A percentile compares a stretch with the other conserved stretches of the same genome.
Conservation (phyloP, 1,284 basidiomycete genomes). For the Trichosporon sp. region DNA sequence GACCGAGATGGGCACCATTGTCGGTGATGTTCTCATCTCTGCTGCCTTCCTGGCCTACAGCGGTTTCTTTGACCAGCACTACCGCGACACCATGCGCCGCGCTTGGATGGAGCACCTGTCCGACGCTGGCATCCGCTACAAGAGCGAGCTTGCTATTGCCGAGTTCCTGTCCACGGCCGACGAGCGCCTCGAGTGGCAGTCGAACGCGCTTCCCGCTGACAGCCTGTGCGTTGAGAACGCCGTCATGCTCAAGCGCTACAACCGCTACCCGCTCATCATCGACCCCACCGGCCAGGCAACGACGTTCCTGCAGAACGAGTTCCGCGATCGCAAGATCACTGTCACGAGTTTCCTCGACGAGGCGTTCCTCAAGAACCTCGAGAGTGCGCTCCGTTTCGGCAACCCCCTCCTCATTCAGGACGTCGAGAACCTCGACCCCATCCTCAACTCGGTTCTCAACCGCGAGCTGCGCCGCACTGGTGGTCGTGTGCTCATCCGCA, state of each 20-base stretch:
- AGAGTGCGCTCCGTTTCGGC: constrained; percentile 97
- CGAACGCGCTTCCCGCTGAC: constrained; percentile 88
- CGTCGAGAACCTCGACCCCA: constrained; percentile 95
- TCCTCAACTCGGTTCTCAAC: constrained; percentile 96
- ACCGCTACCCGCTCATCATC: constrained; percentile 95
- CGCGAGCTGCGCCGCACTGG: constrained; percentile 92
- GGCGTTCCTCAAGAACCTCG: constrained; percentile 95
- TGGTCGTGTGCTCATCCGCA: constrained; percentile 92
- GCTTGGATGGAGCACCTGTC: constrained; percentile 86
- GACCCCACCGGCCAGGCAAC: constrained; percentile 99
- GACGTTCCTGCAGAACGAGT: constrained; percentile 87
- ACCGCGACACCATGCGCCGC: constrained; percentile 95
- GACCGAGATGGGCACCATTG: constrained; percentile 96
- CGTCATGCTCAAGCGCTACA: constrained; percentile 97
- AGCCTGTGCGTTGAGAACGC: constrained; percentile 97
- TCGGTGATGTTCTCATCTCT: constrained; percentile 92
- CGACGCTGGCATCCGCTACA: constrained; percentile 89
- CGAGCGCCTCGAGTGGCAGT: constrained; percentile 92
- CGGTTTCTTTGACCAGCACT: constrained; percentile 98
- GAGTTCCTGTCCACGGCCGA: constrained; percentile 98
- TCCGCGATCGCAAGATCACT: constrained; percentile 93
- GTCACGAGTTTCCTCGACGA: constrained; percentile 98
- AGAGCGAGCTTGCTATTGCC: constrained; percentile 82
- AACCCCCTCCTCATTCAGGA: constrained; percentile 97
- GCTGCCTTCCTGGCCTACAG: constrained; percentile 96